These are phyloP conservation scores for Zopfia rhizophila DNA, from an alignment of 2,329 filamentous ascomycete species.

Conservation along the genomic window DNA sequence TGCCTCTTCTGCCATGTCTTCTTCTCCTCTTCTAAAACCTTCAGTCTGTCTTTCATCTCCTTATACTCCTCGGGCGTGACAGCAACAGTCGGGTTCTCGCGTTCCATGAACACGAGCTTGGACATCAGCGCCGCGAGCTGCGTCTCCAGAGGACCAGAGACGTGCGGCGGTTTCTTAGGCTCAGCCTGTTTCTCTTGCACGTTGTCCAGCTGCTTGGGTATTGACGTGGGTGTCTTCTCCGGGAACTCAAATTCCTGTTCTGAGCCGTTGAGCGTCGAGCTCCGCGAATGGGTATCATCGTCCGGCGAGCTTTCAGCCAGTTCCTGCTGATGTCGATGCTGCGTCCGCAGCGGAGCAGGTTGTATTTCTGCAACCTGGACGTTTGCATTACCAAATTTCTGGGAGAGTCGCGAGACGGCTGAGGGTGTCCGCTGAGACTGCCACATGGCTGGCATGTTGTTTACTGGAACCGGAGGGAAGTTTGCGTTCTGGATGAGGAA, in stretches of 20 bases:
- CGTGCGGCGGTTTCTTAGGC: conserved; percentile 32
- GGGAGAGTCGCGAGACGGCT: conserved; percentile 32
- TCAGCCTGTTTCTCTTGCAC: conserved; percentile 22
- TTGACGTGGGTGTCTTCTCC: conserved; percentile 41
- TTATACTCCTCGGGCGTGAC: conserved; percentile 52
- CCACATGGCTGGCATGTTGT: conserved; percentile 42
- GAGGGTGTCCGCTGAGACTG: conserved; percentile 31
- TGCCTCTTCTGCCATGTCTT: conserved; percentile 48
- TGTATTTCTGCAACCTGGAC: conserved; percentile 22
- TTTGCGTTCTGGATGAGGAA: conserved; percentile 17
- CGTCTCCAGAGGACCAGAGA: conserved; percentile 48
- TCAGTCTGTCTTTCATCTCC: conserved; percentile 41
- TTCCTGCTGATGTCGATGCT: conserved; percentile 19
- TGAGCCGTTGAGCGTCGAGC: conserved; percentile 45
- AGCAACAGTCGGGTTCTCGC: conserved; percentile 44
- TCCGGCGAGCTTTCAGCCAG: conserved; percentile 31
- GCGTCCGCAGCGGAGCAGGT: conserved; percentile 26
- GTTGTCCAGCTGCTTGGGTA: conserved; percentile 23
- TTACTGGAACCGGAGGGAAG: conserved; percentile 24
- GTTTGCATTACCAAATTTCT: conserved; percentile 31
- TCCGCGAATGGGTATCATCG: conserved; percentile 43
- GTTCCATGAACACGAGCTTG: conserved; percentile 50
- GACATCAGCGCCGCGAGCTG: conserved; percentile 50
- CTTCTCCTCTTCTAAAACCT: conserved; percentile 51
- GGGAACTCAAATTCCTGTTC: conserved; percentile 41